phyloP scores from a whole-genome alignment of 306 rosid genomes.

The Quercus wislizeni region DNA sequence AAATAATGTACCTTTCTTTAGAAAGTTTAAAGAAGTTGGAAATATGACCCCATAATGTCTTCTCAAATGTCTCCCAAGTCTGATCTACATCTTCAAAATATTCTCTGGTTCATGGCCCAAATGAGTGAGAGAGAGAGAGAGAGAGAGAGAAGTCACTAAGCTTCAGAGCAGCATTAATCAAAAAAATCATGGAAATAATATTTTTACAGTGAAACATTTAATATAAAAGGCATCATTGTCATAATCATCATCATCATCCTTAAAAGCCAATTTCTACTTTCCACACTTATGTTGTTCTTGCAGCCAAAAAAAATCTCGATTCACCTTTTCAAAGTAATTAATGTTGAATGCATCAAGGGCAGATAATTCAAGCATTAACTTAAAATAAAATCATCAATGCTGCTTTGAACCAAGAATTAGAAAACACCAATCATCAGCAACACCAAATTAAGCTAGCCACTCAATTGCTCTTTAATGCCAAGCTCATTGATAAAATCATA shows the following conservation, averaged over 20 bases:
- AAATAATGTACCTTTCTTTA: slow-evolving; percentile 70
- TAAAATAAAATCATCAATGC: not conserved
- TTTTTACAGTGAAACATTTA: not conserved
- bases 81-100: slow-evolving; percentile 94
- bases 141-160: not conserved
- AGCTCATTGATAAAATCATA: not conserved
- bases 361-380: too few species aligned
- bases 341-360: too few species aligned
- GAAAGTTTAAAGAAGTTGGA: slow-evolving; percentile 86
- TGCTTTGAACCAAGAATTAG: not conserved
- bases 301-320: not conserved
- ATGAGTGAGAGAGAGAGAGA: not conserved
- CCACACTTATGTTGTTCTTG: not conserved
- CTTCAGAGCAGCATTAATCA: not conserved
- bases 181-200: slow-evolving; percentile 11
- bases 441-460: not conserved
- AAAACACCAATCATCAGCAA: not conserved
- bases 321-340: not conserved
- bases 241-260: not conserved
- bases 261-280: not conserved
- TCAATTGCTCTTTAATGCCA: not conserved
- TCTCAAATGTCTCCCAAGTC: slow-evolving; percentile 97
- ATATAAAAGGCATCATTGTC: not conserved
- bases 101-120: slow-evolving; percentile 49
- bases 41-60: slow-evolving; percentile 83